Conservation (phyloP, 129 eudicot genomes). For the Artemisia argyi region DNA sequence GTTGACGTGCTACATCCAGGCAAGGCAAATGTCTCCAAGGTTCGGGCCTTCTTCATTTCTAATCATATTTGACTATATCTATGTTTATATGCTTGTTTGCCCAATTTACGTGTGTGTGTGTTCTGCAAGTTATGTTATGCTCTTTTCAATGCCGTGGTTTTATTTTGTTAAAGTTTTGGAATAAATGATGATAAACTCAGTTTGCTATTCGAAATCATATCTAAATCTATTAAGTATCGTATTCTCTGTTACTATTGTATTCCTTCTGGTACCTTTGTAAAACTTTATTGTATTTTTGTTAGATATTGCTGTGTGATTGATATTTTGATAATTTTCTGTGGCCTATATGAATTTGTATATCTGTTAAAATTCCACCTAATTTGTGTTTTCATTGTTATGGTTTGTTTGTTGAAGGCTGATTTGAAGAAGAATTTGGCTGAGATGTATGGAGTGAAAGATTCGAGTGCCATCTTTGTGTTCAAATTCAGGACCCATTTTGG, state of each 20-base stretch:
- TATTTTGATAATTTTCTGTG: not conserved
- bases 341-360: not conserved
- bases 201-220: too few species aligned
- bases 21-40: constrained; percentile 75
- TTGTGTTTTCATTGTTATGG: not conserved
- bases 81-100: not conserved
- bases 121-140: not conserved
- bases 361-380: not conserved
- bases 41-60: not conserved
- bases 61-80: not conserved
- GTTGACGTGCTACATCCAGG: constrained; percentile 84
- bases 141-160: not conserved
- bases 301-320: not conserved
- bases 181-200: too few species aligned
- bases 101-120: not conserved
- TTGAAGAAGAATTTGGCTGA: constrained; percentile 63
- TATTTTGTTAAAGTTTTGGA: not conserved
- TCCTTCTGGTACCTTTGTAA: not conserved
- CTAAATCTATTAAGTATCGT: too few species aligned
- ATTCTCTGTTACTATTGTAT: too few species aligned
- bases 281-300: not conserved
- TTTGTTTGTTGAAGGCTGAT: constrained; percentile 42
- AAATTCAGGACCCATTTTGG: constrained; percentile 87
- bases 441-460: constrained; percentile 68
- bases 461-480: constrained; percentile 63